These are phyloP conservation scores for Allium cepa DNA, from an alignment of 106 monocot species.

Conservation along the genomic window DNA sequence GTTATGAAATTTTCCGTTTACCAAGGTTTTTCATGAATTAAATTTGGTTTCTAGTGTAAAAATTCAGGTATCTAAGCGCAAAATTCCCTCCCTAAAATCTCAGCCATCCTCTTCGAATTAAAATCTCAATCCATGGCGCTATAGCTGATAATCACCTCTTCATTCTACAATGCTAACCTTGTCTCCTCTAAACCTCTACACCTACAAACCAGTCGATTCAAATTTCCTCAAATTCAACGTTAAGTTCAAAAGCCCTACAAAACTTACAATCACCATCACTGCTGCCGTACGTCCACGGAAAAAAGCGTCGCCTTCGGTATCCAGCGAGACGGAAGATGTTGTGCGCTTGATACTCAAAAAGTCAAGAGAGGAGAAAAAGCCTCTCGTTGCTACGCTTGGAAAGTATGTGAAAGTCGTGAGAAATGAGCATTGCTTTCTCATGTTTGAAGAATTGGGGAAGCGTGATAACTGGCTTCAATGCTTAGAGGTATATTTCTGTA, in stretches of 20 bases:
- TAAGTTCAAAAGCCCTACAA: too few species aligned
- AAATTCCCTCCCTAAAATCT: too few species aligned
- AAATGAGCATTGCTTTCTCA: constrained; percentile 86
- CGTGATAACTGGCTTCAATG: constrained; percentile 85
- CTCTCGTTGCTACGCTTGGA: constrained; percentile 51
- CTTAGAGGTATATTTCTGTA: constrained; percentile 54
- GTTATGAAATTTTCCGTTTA: too few species aligned
- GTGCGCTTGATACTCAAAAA: constrained; percentile 47
- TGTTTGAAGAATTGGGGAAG: constrained; percentile 86
- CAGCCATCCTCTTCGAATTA: too few species aligned
- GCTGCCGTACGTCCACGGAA: constrained; percentile 10
- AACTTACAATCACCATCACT: neutral
- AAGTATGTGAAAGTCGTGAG: constrained; percentile 59
- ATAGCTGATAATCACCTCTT: too few species aligned
- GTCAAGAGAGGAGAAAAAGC: constrained; percentile 48
- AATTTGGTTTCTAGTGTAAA: too few species aligned
- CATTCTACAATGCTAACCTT: neutral
- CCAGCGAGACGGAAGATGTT: constrained; percentile 43
- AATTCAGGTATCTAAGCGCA: too few species aligned
- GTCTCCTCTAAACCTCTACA: neutral
- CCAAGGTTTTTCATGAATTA: too few species aligned
- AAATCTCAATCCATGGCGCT: too few species aligned
- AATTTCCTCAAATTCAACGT: too few species aligned
- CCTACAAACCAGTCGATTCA: neutral
- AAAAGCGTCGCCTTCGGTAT: neutral